Evolutionary conservation across 176 grass and related monocot genomes (phyloP), one percentile per base, ranked within the genome.

Genomic region (Avena eriantha): DNA sequence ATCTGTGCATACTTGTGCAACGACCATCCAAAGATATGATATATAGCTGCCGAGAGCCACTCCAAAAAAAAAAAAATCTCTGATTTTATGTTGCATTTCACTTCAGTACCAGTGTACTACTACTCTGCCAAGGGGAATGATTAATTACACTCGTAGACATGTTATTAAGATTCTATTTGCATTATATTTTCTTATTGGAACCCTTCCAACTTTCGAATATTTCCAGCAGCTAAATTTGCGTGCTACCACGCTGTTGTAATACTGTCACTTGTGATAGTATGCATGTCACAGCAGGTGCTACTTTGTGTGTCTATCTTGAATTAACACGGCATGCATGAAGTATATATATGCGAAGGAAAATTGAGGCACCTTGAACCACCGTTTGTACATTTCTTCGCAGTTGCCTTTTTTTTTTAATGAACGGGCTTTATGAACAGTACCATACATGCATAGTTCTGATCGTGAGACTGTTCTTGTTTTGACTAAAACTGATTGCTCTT

Each of bases 31-130:
- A 67, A 73, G 24, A 7, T 74, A 49, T 74, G 6, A 75, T 54
- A 54, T 35, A 17, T 56, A 55, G 74, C 74, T 77, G 17, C 74
- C 29, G 16, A 77, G 35, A 77, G 29, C 74, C 74, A 77, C 17
- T 51, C 74, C 3, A 49, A 49, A 49, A 49, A 12, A 49, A 49
- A 49, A 49, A 3, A n/a, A n/a, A n/a, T n/a, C 24, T 77, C 74
- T 77, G 74, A 77, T 77, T 77, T 77, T 77, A 77, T 77, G 74
- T 77, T 55, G 74, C 49, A 55, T 21, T 55, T 55, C 29, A 34
- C 35, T 35, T 29, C 29, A 33, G 34, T 0, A 65, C 1, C 26
- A 11, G 2, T 22, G 0, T 23, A 4, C n/a, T 26, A 15, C 24
- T 29, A 61, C 23, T 29, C 11, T 76, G 15, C 24, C 73, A 76